Evolutionary conservation across 164 flowering plant species (phyloP), one percentile per base, ranked within the genome.

Genomic region (Paratinospora sagittata): DNA sequence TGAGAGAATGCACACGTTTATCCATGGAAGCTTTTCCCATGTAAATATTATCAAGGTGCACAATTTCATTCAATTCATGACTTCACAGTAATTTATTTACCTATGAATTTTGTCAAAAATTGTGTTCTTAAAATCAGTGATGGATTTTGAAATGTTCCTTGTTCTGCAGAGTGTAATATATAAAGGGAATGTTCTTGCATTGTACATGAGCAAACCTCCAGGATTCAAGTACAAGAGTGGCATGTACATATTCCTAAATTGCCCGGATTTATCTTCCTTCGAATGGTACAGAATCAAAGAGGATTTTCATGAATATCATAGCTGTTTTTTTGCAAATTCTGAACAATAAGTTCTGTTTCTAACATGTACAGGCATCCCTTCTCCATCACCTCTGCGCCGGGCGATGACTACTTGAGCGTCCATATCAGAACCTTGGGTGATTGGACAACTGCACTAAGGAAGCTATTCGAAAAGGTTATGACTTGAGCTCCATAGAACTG

Each of bases 371-470:
- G 97, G 98, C 98, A 95, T 82, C 98, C 97, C 16, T 94, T 94
- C 79, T 89, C 97, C 16, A 89, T 92, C 75, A 92, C 98, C 73
- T 94, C 98, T 47, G 97, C 98, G n/a, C 98, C 97, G 11, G 93
- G 84, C 62, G 97, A 94, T 75, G 85, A 82, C 74, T 88, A 87
- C 81, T 76, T 94, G 76, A 94, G 98, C 47, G 87, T 90, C 55
- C 98, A 94, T 60, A 90, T 92, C 33, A 76, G 97, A 67, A 82
- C 96, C 26, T 61, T 88, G 33, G 99, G 97, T 73, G 97, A 92
- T 68, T 95, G 98, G 98, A 95, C 98, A 13, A 80, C 80, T 6
- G 97, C 84, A 72, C 89, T 92, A 13, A 77, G 77, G 66, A 76
- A 76, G 41, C 75, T 64, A 76, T 92, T 92, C 79, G 85, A 78